Evolutionary conservation across 176 grass and related monocot genomes (phyloP), one percentile per base, ranked within the genome.

Genomic region (Juncus inflexus): DNA sequence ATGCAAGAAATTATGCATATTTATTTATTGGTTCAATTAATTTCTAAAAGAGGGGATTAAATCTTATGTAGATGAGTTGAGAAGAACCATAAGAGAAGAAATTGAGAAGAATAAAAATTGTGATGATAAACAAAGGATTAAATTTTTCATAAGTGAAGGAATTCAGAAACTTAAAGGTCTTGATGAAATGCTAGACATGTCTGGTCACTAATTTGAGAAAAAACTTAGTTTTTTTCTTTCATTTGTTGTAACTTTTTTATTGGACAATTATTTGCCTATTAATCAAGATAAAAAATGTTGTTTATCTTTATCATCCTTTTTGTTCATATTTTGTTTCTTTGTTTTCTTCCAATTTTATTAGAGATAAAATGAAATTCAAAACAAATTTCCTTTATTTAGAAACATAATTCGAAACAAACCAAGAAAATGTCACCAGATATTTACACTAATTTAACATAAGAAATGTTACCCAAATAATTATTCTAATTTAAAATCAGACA

Each of bases 111-210:
- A 92, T 84, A 65, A 74, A 55, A 45, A 77, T 37, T 99, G 80
- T 28, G 76, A 99, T 12, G 88, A 99, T 69, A 99, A 84, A 65
- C 75, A 84, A 65, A 92, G 84, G 78, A 90, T 90, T 63, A 78
- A 52, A 15, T 99, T 90, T 83, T 69, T 99, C 53, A 42, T 99
- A 39, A 90, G 85, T 37, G 94, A 99, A 79, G 94, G 88, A 37
- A 73, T 80, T 39, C 88, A 99, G 55, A 80, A 85, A 77, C 54
- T 99, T 63, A 99, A 92, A 81, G 64, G 11, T 65, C 94, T 99
- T 58, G 88, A 99, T 80, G 94, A 99, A 73, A 86, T 86, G 78
- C 85, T 99, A 62, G 88, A 84, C 71, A 99, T 99, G 94, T 77
- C 75, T 64, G 85, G 94, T 15, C 81, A 81, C 58, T 89, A 83